Conservation (phyloP, 345 rosid species). For the Citrus australasica region DNA sequence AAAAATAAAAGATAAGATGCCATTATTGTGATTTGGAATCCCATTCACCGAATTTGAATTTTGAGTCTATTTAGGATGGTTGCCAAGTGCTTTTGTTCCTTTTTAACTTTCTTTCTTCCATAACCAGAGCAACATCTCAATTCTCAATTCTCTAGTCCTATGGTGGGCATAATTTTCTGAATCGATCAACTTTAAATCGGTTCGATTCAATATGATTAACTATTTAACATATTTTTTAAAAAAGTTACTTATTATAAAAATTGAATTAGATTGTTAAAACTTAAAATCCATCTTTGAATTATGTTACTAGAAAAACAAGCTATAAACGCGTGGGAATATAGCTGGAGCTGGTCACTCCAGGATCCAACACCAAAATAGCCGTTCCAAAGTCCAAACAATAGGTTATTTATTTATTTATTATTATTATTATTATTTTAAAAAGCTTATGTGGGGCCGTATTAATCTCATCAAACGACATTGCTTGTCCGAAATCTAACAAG, state of each 20-base stretch:
- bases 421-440: no score
- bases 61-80: not conserved
- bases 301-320: not conserved
- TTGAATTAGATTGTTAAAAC: no score
- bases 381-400: not conserved
- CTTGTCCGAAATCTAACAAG: conserved; percentile 1
- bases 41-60: not conserved
- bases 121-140: not conserved
- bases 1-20: not conserved
- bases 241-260: no score
- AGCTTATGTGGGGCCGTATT: not conserved
- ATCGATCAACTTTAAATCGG: no score
- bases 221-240: no score
- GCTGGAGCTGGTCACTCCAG: no score
- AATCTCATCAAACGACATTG: not conserved
- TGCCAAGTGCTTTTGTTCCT: not conserved
- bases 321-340: not conserved
- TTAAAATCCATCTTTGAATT: no score
- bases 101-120: not conserved
- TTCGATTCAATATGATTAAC: no score
- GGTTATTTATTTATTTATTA: no score
- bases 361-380: not conserved
- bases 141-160: not conserved
- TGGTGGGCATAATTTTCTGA: no score
- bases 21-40: not conserved